These are phyloP conservation scores for Pseudoscleropodium purum DNA, from an alignment of 225 moss, liverwort and hornwort genomes.

Conservation along the genomic window DNA sequence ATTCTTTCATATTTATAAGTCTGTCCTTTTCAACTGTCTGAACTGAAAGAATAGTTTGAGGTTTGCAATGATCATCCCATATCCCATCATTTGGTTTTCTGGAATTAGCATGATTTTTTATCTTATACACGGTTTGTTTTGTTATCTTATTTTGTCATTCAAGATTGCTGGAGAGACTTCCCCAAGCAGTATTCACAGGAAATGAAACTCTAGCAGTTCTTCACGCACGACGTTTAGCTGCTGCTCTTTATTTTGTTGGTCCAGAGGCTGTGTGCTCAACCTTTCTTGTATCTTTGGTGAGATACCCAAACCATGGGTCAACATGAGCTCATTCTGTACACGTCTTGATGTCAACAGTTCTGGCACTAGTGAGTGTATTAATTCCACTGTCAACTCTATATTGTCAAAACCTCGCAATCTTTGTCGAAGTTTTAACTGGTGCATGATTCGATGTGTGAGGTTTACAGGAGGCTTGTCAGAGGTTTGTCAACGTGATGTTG, in stretches of 20 bases:
- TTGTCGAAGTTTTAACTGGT: not conserved
- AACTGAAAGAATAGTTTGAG: not conserved
- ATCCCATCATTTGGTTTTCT: not conserved
- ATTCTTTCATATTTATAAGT: not conserved
- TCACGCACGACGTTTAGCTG: constrained; percentile 69
- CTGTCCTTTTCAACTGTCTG: not conserved
- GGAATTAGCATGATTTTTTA: too few species aligned
- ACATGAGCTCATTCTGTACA: not conserved
- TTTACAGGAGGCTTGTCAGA: constrained; percentile 50
- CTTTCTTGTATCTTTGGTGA: constrained; percentile 65
- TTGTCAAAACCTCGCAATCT: not conserved
- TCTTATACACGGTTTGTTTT: not conserved
- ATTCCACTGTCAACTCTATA: not conserved
- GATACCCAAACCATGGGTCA: not conserved
- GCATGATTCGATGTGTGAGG: not conserved
- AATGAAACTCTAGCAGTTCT: constrained; percentile 67
- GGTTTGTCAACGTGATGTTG: constrained; percentile 43
- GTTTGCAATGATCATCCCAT: not conserved
- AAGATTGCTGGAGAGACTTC: constrained; percentile 77
- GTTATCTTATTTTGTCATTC: not conserved
- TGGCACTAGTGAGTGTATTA: not conserved
- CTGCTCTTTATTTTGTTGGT: constrained; percentile 83
- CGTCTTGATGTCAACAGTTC: not conserved
- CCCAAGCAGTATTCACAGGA: constrained; percentile 67
- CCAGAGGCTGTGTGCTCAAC: constrained; percentile 58